Base-by-base conservation (phyloP, 768 basidiomycete species). In the Xerocomellus chrysenteron region DNA sequence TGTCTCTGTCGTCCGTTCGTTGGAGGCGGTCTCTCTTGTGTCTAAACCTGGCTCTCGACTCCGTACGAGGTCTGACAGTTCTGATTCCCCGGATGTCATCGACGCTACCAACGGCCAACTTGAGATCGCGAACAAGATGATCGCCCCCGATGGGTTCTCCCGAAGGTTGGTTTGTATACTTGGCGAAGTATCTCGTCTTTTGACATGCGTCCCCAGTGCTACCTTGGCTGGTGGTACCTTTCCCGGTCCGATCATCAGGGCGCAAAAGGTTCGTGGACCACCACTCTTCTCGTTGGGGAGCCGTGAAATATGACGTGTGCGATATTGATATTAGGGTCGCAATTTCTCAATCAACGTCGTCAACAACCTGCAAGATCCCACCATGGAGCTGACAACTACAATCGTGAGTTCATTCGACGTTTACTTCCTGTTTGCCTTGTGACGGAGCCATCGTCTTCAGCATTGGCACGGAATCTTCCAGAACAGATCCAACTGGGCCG, bases 141-240 rank as follows among this genome's bases (percentile, higher is more conserved):
- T 84, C 50, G 60, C 78, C 14, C 83, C 83, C 0, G 83, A 84
- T 66, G 82, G 82, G 21, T 82, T 76, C 54, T 50, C 53, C 44
- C 70, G 70, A 42, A 69, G 73, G 78, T 78, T 33, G 19, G 70
- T 69, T 56, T 17, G 3, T 56, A 17, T 37, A 7, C 35, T 50
- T 45, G 12, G 2, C 9, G 14, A 39, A 0, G 0, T 46, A 13
- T 46, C 6, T 13, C 16, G 17, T 42, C 14, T 35, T 32, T 39
- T 60, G 33, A 61, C 28, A 3, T 5, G 8, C 14, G 14, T 33
- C 32, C 24, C 17, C 28, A 80, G 78, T 36, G 65, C 81, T 19
- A 72, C 77, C 3, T 66, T 83, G 40, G 78, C 80, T 36, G 75
- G 73, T 32, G 80, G 80, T 16, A 70, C 60, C 2, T 80, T 80